A percentile compares a stretch with the other conserved stretches of the same genome.
Evolutionary conservation across 148 eudicot genomes (phyloP).

Genomic region (Tetragonia tetragonoides): DNA sequence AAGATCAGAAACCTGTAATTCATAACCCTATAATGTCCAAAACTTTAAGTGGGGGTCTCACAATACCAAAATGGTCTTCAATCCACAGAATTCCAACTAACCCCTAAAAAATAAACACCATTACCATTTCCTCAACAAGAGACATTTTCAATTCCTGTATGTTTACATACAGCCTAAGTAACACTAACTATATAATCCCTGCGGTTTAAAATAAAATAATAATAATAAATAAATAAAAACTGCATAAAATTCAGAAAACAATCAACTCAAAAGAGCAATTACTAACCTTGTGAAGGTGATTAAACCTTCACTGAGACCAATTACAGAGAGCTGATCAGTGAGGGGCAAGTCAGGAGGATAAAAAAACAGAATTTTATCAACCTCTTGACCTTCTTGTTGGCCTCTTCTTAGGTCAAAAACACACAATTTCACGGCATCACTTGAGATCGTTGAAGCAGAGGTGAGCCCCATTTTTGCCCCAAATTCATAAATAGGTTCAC

Average conservation of each 20-base stretch:
- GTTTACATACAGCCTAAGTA: not conserved
- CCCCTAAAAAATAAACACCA: not conserved
- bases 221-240: too few species aligned
- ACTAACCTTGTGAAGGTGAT: slow-evolving; percentile 87
- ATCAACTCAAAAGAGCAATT: not conserved
- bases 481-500: slow-evolving; percentile 7
- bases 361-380: slow-evolving; percentile 81
- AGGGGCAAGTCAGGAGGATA: slow-evolving; percentile 74
- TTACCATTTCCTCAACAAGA: not conserved
- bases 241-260: not conserved
- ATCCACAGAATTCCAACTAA: not conserved
- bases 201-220: too few species aligned
- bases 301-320: slow-evolving; percentile 94
- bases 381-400: slow-evolving; percentile 84
- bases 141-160: not conserved
- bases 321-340: slow-evolving; percentile 72
- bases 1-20: not conserved
- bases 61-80: not conserved
- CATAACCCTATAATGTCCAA: not conserved
- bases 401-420: slow-evolving; percentile 89
- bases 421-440: slow-evolving; percentile 67
- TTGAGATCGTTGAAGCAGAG: slow-evolving; percentile 39
- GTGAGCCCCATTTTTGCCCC: slow-evolving; percentile 60
- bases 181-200: not conserved
- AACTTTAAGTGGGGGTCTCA: too few species aligned